phyloP scores from a whole-genome alignment of 2,329 filamentous ascomycete genomes.

The Zasmidium angulare region DNA sequence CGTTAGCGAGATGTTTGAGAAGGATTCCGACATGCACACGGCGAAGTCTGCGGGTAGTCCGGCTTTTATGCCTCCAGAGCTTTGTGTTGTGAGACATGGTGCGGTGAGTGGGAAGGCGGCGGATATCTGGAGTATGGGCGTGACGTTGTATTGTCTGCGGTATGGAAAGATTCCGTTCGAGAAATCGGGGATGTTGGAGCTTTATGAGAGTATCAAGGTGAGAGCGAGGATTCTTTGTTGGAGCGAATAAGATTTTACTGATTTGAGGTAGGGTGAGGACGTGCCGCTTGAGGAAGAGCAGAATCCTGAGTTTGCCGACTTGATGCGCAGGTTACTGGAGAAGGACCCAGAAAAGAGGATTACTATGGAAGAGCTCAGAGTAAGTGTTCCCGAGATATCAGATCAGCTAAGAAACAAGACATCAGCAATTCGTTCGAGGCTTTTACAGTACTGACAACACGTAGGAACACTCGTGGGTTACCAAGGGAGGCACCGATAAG shows the following conservation, averaged over 20 bases:
- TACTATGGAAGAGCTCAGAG: slow-evolving; percentile 76
- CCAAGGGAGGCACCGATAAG: slow-evolving; percentile 72
- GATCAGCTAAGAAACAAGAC: no score
- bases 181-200: slow-evolving; percentile 72
- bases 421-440: not conserved
- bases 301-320: slow-evolving; percentile 68
- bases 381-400: no score
- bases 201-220: slow-evolving; percentile 80
- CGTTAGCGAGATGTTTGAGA: slow-evolving; percentile 98
- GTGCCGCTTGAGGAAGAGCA: slow-evolving; percentile 63
- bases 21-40: slow-evolving; percentile 81
- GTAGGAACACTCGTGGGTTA: slow-evolving; percentile 92
- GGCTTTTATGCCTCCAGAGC: slow-evolving; percentile 88
- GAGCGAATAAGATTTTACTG: not conserved
- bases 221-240: not conserved
- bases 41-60: slow-evolving; percentile 92
- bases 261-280: slow-evolving; percentile 51
- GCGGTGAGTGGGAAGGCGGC: slow-evolving; percentile 85
- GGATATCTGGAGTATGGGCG: slow-evolving; percentile 98
- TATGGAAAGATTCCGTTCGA: slow-evolving; percentile 90
- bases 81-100: slow-evolving; percentile 83
- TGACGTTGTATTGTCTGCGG: slow-evolving; percentile 87
- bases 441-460: slow-evolving; percentile 21
- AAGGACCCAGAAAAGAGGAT: slow-evolving; percentile 85
- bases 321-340: slow-evolving; percentile 73